Evolutionary conservation across 2,329 filamentous ascomycete genomes (phyloP), one percentile per base, ranked within the genome.

Genomic region (Cladobotryum protrusum): DNA sequence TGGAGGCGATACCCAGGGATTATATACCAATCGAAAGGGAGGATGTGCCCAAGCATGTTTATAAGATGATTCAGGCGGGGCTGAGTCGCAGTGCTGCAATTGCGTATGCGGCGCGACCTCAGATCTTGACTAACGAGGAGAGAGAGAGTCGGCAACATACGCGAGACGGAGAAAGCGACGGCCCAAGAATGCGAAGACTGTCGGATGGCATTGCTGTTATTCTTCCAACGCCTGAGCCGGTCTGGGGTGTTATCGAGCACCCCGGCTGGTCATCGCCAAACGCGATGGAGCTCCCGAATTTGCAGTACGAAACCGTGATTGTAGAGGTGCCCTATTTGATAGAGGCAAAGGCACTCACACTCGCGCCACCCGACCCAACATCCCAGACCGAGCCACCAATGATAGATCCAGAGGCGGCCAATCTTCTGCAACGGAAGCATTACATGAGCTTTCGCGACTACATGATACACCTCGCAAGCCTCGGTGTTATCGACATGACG

Each of bases 281-380:
- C 29, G 86, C 82, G 1, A 72, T 79, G 8, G 87, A 93, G 61
- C 71, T 93, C 15, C 83, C 89, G 4, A 82, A 89, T 61, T 70
- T 97, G n/a, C 83, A 95, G 56, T 97, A 95, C 67, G 78, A 77
- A 58, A 82, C 83, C 2, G 89, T 99, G 19, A 75, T 96, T 15
- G 77, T 79, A 35, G 92, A 97, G 67, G 75, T 99, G 19, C 89
- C 91, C 1, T 86, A 95, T 62, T 76, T 97, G 24, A 87, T 97
- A 55, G 92, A 97, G 71, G 92, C 89, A 9, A 92, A 92, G 66
- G 92, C 90, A 1, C 82, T 96, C n/a, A 90, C 88, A 0, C 78
- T 96, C 35, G 89, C 87, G 0, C 89, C 85, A 29, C 72, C 75
- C 1, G 74, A 70, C 55, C 71, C 65, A 34, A 66, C 61, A 33